Evolutionary conservation across 768 basidiomycete genomes (phyloP).

Genomic region (Phylloporus sp.): DNA sequence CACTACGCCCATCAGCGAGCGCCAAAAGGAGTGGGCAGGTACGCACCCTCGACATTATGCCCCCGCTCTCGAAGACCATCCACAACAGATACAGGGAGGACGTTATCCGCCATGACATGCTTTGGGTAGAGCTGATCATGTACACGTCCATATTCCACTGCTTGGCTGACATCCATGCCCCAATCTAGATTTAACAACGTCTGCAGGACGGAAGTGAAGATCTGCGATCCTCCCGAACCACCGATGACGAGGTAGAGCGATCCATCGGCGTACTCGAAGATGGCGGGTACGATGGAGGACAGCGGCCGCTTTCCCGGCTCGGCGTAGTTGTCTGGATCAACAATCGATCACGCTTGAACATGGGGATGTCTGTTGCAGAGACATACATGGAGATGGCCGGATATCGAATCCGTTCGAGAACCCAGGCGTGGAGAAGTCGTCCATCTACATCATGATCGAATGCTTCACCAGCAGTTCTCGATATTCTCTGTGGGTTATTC

Average conservation of each 20-base stretch:
- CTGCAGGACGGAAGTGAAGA: constrained; percentile 78
- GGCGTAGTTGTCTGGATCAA: constrained; percentile 73
- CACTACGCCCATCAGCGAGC: constrained; percentile 34
- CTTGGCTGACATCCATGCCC: constrained; percentile 72
- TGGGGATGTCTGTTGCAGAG: background rate
- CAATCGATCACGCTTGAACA: constrained; percentile 1
- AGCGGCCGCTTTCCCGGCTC: constrained; percentile 84
- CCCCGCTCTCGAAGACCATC: constrained; percentile 53
- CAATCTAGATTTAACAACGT: constrained; percentile 68
- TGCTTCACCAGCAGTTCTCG: background rate
- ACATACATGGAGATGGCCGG: constrained; percentile 73
- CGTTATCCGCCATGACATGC: constrained; percentile 53
- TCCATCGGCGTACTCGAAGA: constrained; percentile 73
- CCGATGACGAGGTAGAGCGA: constrained; percentile 71
- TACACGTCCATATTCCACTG: constrained; percentile 79
- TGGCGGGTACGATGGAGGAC: constrained; percentile 78
- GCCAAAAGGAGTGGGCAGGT: background rate
- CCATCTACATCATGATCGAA: constrained; percentile 56
- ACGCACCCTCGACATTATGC: constrained; percentile 65
- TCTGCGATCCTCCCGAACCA: constrained; percentile 83
- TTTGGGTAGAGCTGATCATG: constrained; percentile 84
- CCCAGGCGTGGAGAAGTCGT: constrained; percentile 88
- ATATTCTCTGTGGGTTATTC: background rate
- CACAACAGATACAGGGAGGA: constrained; percentile 53
- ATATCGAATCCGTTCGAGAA: constrained; percentile 80